phyloP scores from a whole-genome alignment of 2,329 filamentous ascomycete species.

The Cercospora nicotianae region DNA sequence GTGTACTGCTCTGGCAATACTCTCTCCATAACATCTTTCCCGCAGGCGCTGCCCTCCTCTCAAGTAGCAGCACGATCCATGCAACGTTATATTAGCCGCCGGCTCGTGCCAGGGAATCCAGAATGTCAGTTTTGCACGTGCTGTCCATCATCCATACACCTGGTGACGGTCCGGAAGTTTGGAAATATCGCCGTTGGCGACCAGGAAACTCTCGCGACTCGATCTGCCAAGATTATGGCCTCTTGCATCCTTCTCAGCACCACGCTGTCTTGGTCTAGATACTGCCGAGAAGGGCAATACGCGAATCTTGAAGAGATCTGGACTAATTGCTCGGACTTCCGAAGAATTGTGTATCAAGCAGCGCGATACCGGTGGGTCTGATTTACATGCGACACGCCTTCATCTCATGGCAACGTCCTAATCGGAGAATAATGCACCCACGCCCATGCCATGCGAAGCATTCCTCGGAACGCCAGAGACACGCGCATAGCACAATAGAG shows the following conservation, averaged over 20 bases:
- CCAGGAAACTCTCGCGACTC: not conserved
- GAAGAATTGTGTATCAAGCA: not conserved
- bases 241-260: not conserved
- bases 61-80: not conserved
- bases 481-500: not conserved
- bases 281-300: not conserved
- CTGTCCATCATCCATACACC: not conserved
- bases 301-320: not conserved
- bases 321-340: not conserved
- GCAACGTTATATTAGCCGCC: not conserved
- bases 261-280: not conserved
- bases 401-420: not conserved
- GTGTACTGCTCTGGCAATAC: not conserved
- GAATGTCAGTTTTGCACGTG: not conserved
- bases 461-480: constrained; percentile 9
- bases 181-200: not conserved
- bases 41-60: not conserved
- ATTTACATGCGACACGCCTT: not conserved
- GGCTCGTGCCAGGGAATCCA: not conserved
- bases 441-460: constrained; percentile 7
- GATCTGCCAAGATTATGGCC: not conserved
- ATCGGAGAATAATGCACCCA: not conserved
- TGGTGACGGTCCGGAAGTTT: not conserved
- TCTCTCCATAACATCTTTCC: not conserved
- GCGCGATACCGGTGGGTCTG: not conserved